Conservation (phyloP, 495 filamentous ascomycete species). For the Margaritispora aquatica region DNA sequence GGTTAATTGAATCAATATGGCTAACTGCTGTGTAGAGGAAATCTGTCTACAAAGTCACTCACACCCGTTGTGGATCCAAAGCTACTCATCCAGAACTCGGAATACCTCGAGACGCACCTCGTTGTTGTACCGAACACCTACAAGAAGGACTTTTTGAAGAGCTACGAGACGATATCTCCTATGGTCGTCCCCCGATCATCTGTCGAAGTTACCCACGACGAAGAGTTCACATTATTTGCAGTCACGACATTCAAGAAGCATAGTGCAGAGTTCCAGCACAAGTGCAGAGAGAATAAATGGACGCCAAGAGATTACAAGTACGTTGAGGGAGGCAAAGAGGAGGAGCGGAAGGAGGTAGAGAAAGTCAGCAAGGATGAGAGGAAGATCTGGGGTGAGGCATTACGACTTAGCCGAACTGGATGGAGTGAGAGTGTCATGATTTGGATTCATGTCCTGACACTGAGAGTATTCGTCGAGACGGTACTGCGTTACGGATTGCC, state of each 20-base stretch:
- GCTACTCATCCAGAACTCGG: constrained; percentile 77
- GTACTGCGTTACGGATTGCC: constrained; percentile 91
- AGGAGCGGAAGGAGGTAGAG: constrained; percentile 79
- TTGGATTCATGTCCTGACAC: constrained; percentile 83
- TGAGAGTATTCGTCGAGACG: constrained; percentile 95
- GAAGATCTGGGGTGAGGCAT: constrained; percentile 86
- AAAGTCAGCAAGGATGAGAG: constrained; percentile 71
- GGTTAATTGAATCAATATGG: not conserved
- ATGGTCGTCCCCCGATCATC: constrained; percentile 87
- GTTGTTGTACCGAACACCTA: constrained; percentile 73
- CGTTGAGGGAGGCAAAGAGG: constrained; percentile 79
- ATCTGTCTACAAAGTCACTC: constrained; percentile 89
- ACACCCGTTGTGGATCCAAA: constrained; percentile 76
- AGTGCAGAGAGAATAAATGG: constrained; percentile 86
- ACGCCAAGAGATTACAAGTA: constrained; percentile 92
- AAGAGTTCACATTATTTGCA: constrained; percentile 81
- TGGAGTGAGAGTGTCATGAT: constrained; percentile 95
- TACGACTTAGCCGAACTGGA: constrained; percentile 75
- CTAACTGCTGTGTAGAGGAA: constrained; percentile 55
- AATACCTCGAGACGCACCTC: constrained; percentile 94
- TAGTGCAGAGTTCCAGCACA: constrained; percentile 77
- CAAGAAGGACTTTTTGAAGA: constrained; percentile 79
- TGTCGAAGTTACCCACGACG: constrained; percentile 67
- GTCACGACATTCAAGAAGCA: constrained; percentile 93
- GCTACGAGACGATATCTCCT: constrained; percentile 78